phyloP scores from a whole-genome alignment of 805 yeast species.

The Schwanniomyces pseudopolymorphus region DNA sequence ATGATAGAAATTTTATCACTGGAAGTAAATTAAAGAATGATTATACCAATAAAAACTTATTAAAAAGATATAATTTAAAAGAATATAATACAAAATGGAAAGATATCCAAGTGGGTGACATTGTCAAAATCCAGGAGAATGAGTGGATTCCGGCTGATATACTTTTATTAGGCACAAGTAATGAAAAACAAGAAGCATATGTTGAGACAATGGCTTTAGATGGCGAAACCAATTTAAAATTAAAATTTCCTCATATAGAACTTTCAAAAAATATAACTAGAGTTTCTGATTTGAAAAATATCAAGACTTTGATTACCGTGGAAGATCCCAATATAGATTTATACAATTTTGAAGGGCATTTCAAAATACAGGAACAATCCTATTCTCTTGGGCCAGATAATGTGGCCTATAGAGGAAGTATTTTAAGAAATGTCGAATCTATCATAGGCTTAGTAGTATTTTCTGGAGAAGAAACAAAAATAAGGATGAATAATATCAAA shows the following conservation, averaged over 20 bases:
- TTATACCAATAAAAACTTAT: slow-evolving; percentile 13
- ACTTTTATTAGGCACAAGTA: slow-evolving; percentile 64
- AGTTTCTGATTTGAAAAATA: slow-evolving; percentile 49
- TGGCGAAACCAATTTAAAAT: slow-evolving; percentile 92
- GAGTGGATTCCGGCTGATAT: slow-evolving; percentile 97
- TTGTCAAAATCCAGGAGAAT: slow-evolving; percentile 67
- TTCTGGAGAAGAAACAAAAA: slow-evolving; percentile 94
- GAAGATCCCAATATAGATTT: slow-evolving; percentile 94
- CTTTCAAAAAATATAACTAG: slow-evolving; percentile 51
- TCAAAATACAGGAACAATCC: slow-evolving; percentile 39
- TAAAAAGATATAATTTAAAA: slow-evolving; percentile 32
- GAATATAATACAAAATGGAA: slow-evolving; percentile 58
- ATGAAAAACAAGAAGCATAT: slow-evolving; percentile 63
- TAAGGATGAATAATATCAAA: slow-evolving; percentile 89
- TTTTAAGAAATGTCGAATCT: slow-evolving; percentile 77
- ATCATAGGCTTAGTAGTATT: slow-evolving; percentile 81
- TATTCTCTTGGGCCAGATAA: slow-evolving; percentile 76
- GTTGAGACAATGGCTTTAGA: slow-evolving; percentile 97
- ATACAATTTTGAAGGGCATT: slow-evolving; percentile 85
- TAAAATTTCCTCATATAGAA: slow-evolving; percentile 65
- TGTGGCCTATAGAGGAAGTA: slow-evolving; percentile 87
- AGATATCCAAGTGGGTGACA: slow-evolving; percentile 82
- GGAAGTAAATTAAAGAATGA: slow-evolving; percentile 5
- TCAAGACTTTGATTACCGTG: slow-evolving; percentile 56
- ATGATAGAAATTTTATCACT: slow-evolving; percentile 1